These are phyloP conservation scores for Cladosporium sp. DNA, from an alignment of 2,329 filamentous ascomycete species.

Conservation along the genomic window DNA sequence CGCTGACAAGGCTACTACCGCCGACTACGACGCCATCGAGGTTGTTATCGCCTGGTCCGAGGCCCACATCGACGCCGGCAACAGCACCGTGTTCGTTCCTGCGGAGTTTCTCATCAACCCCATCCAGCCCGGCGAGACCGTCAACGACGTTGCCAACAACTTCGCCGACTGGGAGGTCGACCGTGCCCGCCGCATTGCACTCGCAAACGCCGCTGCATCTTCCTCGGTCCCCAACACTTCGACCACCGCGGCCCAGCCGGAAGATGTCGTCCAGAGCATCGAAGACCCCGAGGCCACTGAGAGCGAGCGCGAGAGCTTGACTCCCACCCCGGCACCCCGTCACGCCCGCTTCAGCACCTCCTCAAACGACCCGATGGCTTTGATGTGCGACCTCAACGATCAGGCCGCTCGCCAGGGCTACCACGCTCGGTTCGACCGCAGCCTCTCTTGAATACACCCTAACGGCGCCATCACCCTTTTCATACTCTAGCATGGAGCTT, in stretches of 20 bases:
- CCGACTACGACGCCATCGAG: slow-evolving; percentile 29
- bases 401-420: neutral
- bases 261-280: neutral
- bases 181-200: neutral
- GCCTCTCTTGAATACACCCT: neutral
- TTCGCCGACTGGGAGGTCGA: slow-evolving; percentile 28
- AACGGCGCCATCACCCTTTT: too few species aligned
- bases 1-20: slow-evolving; percentile 24
- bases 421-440: slow-evolving; percentile 10
- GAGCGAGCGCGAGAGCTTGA: slow-evolving; percentile 32
- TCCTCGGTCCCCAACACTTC: neutral
- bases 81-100: slow-evolving; percentile 32
- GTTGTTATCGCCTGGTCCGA: slow-evolving; percentile 31
- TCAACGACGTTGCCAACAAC: slow-evolving; percentile 30
- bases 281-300: slow-evolving; percentile 31
- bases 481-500: neutral
- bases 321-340: neutral
- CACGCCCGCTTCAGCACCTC: neutral
- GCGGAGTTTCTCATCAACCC: slow-evolving; percentile 36
- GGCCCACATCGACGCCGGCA: slow-evolving; percentile 23
- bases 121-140: slow-evolving; percentile 25
- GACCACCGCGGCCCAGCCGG: neutral
- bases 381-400: slow-evolving; percentile 8
- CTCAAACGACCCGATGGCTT: neutral
- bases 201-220: neutral